Conservation (phyloP, 257 asterid genomes). For the Forsythia suspensa region DNA sequence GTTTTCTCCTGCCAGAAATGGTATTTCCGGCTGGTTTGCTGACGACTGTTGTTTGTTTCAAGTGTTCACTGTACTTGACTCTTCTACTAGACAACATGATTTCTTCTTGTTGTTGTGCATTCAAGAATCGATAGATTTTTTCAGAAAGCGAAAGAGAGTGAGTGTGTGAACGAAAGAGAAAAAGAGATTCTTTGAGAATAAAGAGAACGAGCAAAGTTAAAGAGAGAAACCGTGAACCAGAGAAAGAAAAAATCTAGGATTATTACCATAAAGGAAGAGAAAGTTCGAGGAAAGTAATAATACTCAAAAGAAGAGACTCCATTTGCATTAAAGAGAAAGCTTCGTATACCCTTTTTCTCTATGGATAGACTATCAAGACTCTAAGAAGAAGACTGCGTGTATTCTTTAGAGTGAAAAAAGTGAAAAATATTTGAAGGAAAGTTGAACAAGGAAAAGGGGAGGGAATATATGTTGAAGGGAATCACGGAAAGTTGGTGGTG, state of each 20-base stretch:
- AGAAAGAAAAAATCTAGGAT: constrained; percentile 23
- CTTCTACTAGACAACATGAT: constrained; percentile 27
- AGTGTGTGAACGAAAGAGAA: background rate
- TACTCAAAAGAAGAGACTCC: constrained; percentile 22
- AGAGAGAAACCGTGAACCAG: constrained; percentile 25
- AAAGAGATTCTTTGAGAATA: constrained; percentile 36
- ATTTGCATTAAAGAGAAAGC: constrained; percentile 9
- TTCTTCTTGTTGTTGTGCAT: constrained; percentile 18
- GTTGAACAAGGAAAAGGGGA: background rate
- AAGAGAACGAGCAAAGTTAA: constrained; percentile 47
- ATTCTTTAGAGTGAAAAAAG: background rate
- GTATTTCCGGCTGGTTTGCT: constrained; percentile 23
- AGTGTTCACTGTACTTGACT: constrained; percentile 62
- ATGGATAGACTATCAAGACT: no score
- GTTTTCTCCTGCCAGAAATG: constrained; percentile 18
- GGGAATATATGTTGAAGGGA: constrained; percentile 15
- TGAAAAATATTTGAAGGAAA: background rate
- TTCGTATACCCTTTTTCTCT: background rate
- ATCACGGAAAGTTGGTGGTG: background rate
- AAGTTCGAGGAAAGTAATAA: constrained; percentile 19
- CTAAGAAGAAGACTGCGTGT: background rate
- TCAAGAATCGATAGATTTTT: constrained; percentile 4
- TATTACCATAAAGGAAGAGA: constrained; percentile 11
- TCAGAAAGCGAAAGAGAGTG: constrained; percentile 36
- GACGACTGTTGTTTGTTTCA: constrained; percentile 32